These are phyloP conservation scores for Phytopythium cucurbitacearum DNA, from an alignment of 352 stramenopile genomes.

Conservation along the genomic window DNA sequence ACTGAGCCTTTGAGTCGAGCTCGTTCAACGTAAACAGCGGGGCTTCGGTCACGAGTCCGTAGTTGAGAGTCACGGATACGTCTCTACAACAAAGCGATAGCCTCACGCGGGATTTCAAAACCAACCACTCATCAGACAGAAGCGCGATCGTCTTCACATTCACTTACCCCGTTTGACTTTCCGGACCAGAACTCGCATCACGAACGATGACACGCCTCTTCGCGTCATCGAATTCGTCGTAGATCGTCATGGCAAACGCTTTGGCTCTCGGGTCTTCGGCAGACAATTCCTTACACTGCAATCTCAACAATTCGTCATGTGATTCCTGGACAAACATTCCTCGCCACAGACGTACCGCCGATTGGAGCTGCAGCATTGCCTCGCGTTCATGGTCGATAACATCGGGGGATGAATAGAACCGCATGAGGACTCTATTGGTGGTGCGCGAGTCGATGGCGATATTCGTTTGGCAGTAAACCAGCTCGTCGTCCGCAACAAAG, in stretches of 20 bases:
- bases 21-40: constrained; percentile 47
- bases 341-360: constrained; percentile 21
- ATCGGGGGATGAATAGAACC: constrained; percentile 42
- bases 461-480: constrained; percentile 40
- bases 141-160: not conserved
- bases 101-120: constrained; percentile 16
- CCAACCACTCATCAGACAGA: constrained; percentile 3
- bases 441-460: constrained; percentile 53
- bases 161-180: constrained; percentile 50
- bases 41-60: constrained; percentile 48
- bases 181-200: constrained; percentile 22
- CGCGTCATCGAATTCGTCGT: constrained; percentile 51
- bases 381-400: constrained; percentile 35
- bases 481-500: constrained; percentile 29
- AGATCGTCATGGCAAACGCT: constrained; percentile 24
- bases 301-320: not conserved
- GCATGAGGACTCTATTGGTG: constrained; percentile 47
- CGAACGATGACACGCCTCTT: constrained; percentile 44
- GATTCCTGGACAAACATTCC: no score
- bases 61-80: constrained; percentile 38
- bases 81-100: constrained; percentile 26
- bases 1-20: constrained; percentile 24
- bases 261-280: not conserved
- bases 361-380: constrained; percentile 32
- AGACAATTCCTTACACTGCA: constrained; percentile 1